Evolutionary conservation across 2,329 filamentous ascomycete species (phyloP), one percentile per base, ranked within the genome.

Genomic region (Aspergillus texensis): DNA sequence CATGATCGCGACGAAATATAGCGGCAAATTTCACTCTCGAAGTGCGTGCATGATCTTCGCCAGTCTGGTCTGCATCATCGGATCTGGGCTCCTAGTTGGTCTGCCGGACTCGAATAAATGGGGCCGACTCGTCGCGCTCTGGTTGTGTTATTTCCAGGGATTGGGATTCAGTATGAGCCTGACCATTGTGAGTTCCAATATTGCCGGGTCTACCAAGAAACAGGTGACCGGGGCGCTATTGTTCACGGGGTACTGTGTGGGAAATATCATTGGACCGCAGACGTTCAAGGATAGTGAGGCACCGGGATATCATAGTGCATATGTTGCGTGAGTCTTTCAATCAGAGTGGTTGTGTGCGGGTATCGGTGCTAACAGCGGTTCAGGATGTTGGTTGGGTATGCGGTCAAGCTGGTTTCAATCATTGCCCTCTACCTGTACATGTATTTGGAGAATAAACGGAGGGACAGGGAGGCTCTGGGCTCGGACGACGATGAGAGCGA

Each of bases 331-430:
- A 63, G 63, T 65, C 26, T 21, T 16, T 12, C 14, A 41, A 59
- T 68, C 34, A 0, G 19, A 10, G 2, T 1, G 14, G 26, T 14
- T 2, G 3, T 3, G 4, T 5, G 24, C 50, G 21, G 9, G 2
- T 16, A 14, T 16, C 12, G 10, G 2, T 60, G 2, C n/a, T 43
- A 43, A 53, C 3, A 0, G 32, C 6, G 11, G 26, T 5, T 9
- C 12, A 84, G 83, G n/a, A 88, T 88, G 79, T 74, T 88, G 26
- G 79, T 85, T 48, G 85, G 85, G 0, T 88, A 88, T 65, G 75
- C 77, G 3, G 77, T 86, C 11, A 87, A 88, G 72, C 73, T 86
- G 0, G 60, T 76, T 2, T 78, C 81, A 64, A 83, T 87, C 0
- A 68, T 83, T 0, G 75, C 84, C 0, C 69, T 88, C 2, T 87